A percentile compares a stretch with the other conserved stretches of the same genome.
Evolutionary conservation across 169 alveolate genomes (phyloP).

Genomic region (Cryptosporidium sp.): DNA sequence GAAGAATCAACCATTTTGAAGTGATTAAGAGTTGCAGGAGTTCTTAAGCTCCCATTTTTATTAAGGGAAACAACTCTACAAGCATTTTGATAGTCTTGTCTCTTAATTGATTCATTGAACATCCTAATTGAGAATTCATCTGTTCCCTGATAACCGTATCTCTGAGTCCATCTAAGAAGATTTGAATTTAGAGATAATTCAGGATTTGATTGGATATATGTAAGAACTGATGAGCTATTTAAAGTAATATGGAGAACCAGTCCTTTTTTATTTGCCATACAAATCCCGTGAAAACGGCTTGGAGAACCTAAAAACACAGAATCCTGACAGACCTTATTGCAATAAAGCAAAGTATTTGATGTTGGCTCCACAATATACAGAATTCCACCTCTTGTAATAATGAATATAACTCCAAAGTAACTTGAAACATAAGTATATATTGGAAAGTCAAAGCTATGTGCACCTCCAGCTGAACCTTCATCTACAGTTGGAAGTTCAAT

Average conservation of each 20-base stretch:
- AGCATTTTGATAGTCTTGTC: constrained; percentile 94
- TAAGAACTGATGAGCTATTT: constrained; percentile 51
- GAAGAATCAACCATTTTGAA: constrained; percentile 89
- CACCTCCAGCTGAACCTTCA: constrained; percentile 53
- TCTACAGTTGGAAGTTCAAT: constrained; percentile 79
- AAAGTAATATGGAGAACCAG: constrained; percentile 49
- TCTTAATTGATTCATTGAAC: constrained; percentile 87
- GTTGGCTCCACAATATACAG: constrained; percentile 82
- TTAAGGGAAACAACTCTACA: constrained; percentile 95
- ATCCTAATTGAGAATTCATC: constrained; percentile 89
- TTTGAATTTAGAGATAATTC: constrained; percentile 62
- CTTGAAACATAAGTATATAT: constrained; percentile 50
- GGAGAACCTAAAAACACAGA: constrained; percentile 70
- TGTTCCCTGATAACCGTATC: constrained; percentile 93
- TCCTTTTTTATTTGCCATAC: constrained; percentile 81
- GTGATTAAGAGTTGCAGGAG: constrained; percentile 93
- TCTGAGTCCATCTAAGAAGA: constrained; percentile 75
- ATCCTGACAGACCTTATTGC: constrained; percentile 44
- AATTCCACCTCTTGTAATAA: constrained; percentile 86
- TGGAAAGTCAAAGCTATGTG: constrained; percentile 84
- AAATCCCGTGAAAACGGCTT: constrained; percentile 68
- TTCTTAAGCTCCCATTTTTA: constrained; percentile 94
- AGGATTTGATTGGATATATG: constrained; percentile 76
- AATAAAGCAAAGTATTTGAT: constrained; percentile 39
- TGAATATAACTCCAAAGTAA: constrained; percentile 79